Evolutionary conservation across 1,139 yeast genomes (phyloP).

Genomic region (Debaryomycetaceae sp.): DNA sequence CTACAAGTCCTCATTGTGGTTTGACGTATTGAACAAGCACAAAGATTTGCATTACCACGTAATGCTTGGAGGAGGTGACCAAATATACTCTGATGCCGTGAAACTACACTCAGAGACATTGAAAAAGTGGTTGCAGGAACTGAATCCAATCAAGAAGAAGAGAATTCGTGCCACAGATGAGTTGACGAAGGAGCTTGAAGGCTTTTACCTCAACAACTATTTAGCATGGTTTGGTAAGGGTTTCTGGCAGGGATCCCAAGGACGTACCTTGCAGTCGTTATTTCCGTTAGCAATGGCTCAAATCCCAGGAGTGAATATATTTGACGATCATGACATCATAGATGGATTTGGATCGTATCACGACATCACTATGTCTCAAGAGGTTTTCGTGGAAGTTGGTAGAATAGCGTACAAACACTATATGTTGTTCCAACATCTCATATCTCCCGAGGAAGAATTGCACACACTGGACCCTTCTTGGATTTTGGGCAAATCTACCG

Average conservation of each 20-base stretch:
- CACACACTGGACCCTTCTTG: slow-evolving; percentile 52
- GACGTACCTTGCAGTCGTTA: slow-evolving; percentile 60
- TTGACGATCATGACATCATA: slow-evolving; percentile 89
- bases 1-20: slow-evolving; percentile 80
- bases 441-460: slow-evolving; percentile 43
- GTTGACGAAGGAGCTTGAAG: slow-evolving; percentile 52
- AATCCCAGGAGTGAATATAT: slow-evolving; percentile 82
- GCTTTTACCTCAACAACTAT: slow-evolving; percentile 71
- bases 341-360: slow-evolving; percentile 93
- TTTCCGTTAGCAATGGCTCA: slow-evolving; percentile 75
- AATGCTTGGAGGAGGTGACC: slow-evolving; percentile 98
- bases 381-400: slow-evolving; percentile 70
- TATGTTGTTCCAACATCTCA: slow-evolving; percentile 87
- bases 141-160: slow-evolving; percentile 44
- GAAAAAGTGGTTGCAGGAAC: slow-evolving; percentile 60
- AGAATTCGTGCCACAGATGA: slow-evolving; percentile 41
- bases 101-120: slow-evolving; percentile 55
- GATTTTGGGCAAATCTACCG: slow-evolving; percentile 50
- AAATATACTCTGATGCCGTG: slow-evolving; percentile 83
- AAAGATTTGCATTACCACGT: slow-evolving; percentile 70
- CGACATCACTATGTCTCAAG: slow-evolving; percentile 68
- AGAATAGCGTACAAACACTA: slow-evolving; percentile 79
- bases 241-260: slow-evolving; percentile 69
- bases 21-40: slow-evolving; percentile 74
- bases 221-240: slow-evolving; percentile 89